phyloP scores from a whole-genome alignment of 371 early-diverging fungal species.

The Rhizomucor miehei region DNA sequence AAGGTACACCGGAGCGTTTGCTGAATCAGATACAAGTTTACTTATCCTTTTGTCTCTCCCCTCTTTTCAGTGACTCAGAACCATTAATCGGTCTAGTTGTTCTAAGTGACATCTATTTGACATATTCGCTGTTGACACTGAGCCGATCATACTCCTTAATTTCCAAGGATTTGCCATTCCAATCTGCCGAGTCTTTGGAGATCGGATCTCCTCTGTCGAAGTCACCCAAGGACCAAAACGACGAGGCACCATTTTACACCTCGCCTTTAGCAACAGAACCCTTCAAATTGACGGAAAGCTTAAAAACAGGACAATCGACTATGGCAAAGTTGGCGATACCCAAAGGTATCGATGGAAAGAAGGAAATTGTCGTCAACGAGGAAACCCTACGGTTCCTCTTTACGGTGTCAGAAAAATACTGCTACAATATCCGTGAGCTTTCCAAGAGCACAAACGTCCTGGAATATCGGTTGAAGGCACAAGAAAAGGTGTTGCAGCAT shows the following conservation, averaged over 20 bases:
- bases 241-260: background rate
- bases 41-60: no score
- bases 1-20: background rate
- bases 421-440: constrained; percentile 16
- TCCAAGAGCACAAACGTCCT: background rate
- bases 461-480: constrained; percentile 7
- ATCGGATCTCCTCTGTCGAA: background rate
- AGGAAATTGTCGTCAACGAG: constrained; percentile 39
- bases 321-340: constrained; percentile 25
- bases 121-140: constrained; percentile 32
- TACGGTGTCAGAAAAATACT: constrained; percentile 23
- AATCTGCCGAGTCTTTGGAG: background rate
- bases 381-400: constrained; percentile 37
- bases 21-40: background rate
- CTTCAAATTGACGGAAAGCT: background rate
- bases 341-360: constrained; percentile 23
- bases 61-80: constrained; percentile 15
- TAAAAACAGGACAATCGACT: no score
- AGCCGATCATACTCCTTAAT: constrained; percentile 23
- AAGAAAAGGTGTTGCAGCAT: constrained; percentile 14
- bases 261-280: constrained; percentile 1
- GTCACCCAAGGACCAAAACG: constrained; percentile 2
- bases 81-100: constrained; percentile 33
- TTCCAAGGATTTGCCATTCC: constrained; percentile 12
- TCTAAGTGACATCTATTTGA: constrained; percentile 36